A percentile compares a stretch with the other conserved stretches of the same genome.
Evolutionary conservation across 257 asterid species (phyloP).

Genomic region (Nicotiana sylvestris): DNA sequence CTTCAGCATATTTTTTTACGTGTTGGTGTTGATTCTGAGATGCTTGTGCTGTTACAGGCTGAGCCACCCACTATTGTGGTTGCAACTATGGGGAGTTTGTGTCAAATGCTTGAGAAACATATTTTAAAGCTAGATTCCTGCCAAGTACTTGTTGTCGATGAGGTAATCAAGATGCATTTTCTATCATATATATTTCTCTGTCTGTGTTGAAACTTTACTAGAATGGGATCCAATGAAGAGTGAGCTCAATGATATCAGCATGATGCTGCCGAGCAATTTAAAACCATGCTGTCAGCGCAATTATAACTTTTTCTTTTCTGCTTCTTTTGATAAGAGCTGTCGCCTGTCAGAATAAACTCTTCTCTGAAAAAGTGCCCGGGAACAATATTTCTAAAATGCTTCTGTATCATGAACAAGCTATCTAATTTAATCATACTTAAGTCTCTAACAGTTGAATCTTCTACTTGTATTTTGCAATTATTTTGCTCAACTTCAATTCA

Average conservation of each 20-base stretch:
- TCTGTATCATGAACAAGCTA: not conserved
- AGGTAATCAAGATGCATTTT: conserved; percentile 45
- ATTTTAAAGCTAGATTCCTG: conserved; percentile 66
- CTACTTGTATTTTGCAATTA: not conserved
- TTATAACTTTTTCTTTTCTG: not conserved
- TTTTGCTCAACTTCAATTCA: not conserved
- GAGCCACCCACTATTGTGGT: conserved; percentile 85
- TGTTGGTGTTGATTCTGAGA: conserved; percentile 6
- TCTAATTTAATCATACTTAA: not conserved
- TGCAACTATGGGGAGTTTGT: conserved; percentile 86
- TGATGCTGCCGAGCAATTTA: not conserved
- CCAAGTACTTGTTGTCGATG: conserved; percentile 87
- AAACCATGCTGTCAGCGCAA: not conserved
- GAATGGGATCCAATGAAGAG: not conserved
- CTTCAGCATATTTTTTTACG: not conserved
- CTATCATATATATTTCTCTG: not conserved
- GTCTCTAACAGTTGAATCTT: conserved; percentile 1
- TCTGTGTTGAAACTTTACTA: not conserved
- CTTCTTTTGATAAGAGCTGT: not conserved
- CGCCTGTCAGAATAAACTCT: not conserved
- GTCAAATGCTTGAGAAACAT: conserved; percentile 80
- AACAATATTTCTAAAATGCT: too few species aligned
- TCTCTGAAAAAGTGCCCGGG: not conserved
- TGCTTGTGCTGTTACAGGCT: conserved; percentile 41
- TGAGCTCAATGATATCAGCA: not conserved